These are phyloP conservation scores for Trichothecium sympodiale DNA, from an alignment of 2,329 filamentous ascomycete genomes.

Conservation along the genomic window DNA sequence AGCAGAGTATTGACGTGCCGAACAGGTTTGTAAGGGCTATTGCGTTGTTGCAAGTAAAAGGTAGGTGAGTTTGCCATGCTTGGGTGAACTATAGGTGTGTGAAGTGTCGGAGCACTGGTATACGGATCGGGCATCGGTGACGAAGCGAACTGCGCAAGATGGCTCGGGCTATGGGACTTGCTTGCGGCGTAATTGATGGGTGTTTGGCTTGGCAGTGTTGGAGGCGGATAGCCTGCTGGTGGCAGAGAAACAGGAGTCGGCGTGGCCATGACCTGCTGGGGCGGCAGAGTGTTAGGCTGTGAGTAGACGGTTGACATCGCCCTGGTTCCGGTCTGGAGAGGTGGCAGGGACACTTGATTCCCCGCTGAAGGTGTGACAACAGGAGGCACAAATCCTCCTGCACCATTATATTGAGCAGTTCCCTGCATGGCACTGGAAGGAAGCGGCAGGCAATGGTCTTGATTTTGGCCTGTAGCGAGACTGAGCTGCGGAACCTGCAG, in stretches of 20 bases:
- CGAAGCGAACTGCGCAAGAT: constrained; percentile 39
- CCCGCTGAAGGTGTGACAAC: constrained; percentile 1
- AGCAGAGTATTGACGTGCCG: constrained; percentile 84
- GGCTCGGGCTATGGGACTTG: constrained; percentile 42
- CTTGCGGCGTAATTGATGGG: constrained; percentile 34
- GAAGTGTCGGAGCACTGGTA: constrained; percentile 36
- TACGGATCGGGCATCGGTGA: constrained; percentile 59
- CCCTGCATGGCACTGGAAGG: neutral
- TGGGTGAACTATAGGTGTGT: constrained; percentile 47
- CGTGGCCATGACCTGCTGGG: constrained; percentile 18
- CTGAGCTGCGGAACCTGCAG: constrained; percentile 64
- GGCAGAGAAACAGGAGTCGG: constrained; percentile 12
- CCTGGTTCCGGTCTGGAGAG: constrained; percentile 48
- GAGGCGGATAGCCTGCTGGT: constrained; percentile 12
- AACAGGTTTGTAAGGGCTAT: constrained; percentile 87
- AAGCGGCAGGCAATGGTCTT: neutral
- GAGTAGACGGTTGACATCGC: constrained; percentile 72
- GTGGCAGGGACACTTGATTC: constrained; percentile 44
- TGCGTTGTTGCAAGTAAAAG: constrained; percentile 74
- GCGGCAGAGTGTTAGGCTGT: constrained; percentile 28
- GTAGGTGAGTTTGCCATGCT: constrained; percentile 75
- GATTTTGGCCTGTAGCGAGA: constrained; percentile 37
- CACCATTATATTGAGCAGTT: neutral
- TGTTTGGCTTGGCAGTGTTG: constrained; percentile 13
- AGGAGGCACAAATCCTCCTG: neutral